These are phyloP conservation scores for Colletotrichum higginsianum DNA, from an alignment of 2,329 filamentous ascomycete genomes.

Conservation along the genomic window DNA sequence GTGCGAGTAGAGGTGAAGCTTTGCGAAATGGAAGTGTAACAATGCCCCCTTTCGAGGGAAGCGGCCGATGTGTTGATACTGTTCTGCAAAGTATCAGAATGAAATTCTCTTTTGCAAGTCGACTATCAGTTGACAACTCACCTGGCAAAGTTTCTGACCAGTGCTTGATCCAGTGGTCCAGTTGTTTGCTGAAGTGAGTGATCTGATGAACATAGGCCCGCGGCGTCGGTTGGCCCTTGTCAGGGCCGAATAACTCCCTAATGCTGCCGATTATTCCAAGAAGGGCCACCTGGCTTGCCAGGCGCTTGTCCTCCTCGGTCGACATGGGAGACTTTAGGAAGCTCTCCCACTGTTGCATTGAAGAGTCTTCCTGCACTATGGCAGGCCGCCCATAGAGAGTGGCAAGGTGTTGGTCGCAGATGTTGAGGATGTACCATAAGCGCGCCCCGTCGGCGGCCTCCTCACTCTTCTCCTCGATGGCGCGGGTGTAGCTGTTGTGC, in stretches of 20 bases:
- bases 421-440: slow-evolving; percentile 73
- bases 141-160: slow-evolving; percentile 53
- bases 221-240: slow-evolving; percentile 66
- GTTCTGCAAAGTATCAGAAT: slow-evolving; percentile 51
- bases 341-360: slow-evolving; percentile 70
- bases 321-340: slow-evolving; percentile 67
- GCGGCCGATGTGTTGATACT: slow-evolving; percentile 56
- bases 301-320: slow-evolving; percentile 68
- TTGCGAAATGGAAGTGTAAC: slow-evolving; percentile 59
- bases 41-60: slow-evolving; percentile 58
- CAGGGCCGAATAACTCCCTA: slow-evolving; percentile 68
- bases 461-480: slow-evolving; percentile 55
- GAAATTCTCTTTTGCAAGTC: no score
- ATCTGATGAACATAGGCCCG: slow-evolving; percentile 66
- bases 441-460: slow-evolving; percentile 68
- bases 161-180: slow-evolving; percentile 55
- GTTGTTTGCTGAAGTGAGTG: slow-evolving; percentile 50
- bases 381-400: slow-evolving; percentile 73
- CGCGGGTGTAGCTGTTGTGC: slow-evolving; percentile 58
- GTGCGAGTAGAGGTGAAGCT: slow-evolving; percentile 59
- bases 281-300: slow-evolving; percentile 71
- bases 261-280: slow-evolving; percentile 71
- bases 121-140: slow-evolving; percentile 37
- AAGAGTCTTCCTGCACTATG: slow-evolving; percentile 70
- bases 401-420: slow-evolving; percentile 74